These are phyloP conservation scores for Penicillium turbatum DNA, from an alignment of 495 filamentous ascomycete genomes.

Conservation along the genomic window DNA sequence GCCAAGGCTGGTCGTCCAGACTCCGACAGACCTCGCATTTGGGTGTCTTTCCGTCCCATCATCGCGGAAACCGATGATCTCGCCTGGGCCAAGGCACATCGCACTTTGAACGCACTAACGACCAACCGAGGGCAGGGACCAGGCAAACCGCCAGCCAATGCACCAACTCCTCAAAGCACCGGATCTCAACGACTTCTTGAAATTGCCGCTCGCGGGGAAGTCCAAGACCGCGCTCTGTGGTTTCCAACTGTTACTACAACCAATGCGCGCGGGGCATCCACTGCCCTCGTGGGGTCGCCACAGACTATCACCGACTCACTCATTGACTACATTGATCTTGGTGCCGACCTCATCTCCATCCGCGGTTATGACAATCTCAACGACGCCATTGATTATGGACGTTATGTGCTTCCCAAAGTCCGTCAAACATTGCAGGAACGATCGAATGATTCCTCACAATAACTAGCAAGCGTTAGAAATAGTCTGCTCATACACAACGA, in stretches of 20 bases:
- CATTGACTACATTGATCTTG: slow-evolving; percentile 51
- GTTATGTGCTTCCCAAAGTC: slow-evolving; percentile 45
- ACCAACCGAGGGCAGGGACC: slow-evolving; percentile 29
- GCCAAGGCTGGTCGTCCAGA: slow-evolving; percentile 36
- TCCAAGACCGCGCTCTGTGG: slow-evolving; percentile 53
- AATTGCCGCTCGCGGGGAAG: slow-evolving; percentile 49
- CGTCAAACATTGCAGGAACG: slow-evolving; percentile 36
- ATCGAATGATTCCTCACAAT: slow-evolving; percentile 10
- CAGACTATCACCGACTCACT: slow-evolving; percentile 48
- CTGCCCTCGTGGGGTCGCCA: slow-evolving; percentile 48
- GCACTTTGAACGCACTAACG: slow-evolving; percentile 41
- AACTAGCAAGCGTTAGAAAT: neutral
- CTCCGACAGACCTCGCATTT: slow-evolving; percentile 46
- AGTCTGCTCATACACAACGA: too few relatives aligned
- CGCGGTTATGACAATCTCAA: slow-evolving; percentile 53
- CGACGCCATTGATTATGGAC: slow-evolving; percentile 51
- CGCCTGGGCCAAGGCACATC: slow-evolving; percentile 50
- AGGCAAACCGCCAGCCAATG: slow-evolving; percentile 24
- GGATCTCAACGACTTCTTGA: slow-evolving; percentile 51
- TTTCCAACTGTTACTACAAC: slow-evolving; percentile 54
- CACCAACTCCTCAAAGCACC: slow-evolving; percentile 46
- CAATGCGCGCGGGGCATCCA: slow-evolving; percentile 51
- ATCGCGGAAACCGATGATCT: slow-evolving; percentile 51
- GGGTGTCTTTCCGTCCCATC: slow-evolving; percentile 55
- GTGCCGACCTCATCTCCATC: slow-evolving; percentile 50